Conservation (phyloP, 2,329 filamentous ascomycete species). For the Ophiosphaerella narmari region DNA sequence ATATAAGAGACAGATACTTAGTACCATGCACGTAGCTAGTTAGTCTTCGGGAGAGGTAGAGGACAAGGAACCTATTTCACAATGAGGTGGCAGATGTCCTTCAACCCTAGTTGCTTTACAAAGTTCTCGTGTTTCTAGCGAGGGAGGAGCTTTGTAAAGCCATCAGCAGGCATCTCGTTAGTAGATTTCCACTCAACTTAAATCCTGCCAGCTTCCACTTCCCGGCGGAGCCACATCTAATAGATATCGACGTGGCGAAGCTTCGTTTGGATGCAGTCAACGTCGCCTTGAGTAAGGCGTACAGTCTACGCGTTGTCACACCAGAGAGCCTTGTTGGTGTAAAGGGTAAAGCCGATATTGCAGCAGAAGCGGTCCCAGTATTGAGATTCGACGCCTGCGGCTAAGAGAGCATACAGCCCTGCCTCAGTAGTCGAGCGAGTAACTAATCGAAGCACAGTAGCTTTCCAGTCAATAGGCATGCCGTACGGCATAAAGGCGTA, state of each 20-base stretch:
- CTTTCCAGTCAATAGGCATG: slow-evolving; percentile 14
- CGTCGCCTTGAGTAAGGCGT: neutral
- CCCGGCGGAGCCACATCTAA: slow-evolving; percentile 7
- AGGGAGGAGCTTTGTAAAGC: slow-evolving; percentile 1
- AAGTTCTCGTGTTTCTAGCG: slow-evolving; percentile 18
- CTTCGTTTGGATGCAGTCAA: slow-evolving; percentile 7
- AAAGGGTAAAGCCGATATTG: too few species aligned
- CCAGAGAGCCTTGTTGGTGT: too few species aligned
- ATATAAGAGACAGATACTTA: too few species aligned
- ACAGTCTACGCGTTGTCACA: too few species aligned
- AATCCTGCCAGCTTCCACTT: neutral
- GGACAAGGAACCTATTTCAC: too few species aligned
- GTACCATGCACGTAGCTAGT: too few species aligned
- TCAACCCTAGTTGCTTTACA: too few species aligned
- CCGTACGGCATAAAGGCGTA: slow-evolving; percentile 13
- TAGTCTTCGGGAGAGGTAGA: too few species aligned
- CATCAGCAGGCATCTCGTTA: slow-evolving; percentile 2
- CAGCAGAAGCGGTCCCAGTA: too few species aligned
- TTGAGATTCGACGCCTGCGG: too few species aligned
- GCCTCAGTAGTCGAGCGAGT: slow-evolving; percentile 12
- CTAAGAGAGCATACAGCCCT: too few species aligned
- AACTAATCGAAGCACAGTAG: slow-evolving; percentile 4
- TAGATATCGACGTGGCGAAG: slow-evolving; percentile 15
- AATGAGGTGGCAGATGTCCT: too few species aligned
- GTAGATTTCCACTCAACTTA: neutral